Evolutionary conservation across 192 early-diverging fungal species (phyloP).

Genomic region (Entomortierella parvispora): DNA sequence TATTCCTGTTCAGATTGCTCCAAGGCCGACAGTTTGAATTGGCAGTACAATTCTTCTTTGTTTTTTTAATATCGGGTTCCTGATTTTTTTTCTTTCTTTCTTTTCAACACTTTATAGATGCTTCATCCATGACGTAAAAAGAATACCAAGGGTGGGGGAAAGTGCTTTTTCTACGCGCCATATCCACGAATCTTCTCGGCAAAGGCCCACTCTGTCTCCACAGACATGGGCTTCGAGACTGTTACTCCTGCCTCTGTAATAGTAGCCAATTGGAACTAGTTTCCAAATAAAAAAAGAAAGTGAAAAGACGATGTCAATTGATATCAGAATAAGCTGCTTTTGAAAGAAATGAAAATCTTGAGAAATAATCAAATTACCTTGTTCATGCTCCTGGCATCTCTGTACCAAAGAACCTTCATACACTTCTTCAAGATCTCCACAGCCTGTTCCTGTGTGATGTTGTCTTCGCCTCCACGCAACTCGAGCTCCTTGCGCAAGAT

Average conservation of each 20-base stretch:
- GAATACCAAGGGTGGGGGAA: too few species aligned
- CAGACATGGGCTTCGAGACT: slow-evolving; percentile 87
- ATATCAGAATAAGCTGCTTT: neutral
- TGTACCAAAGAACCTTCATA: slow-evolving; percentile 94
- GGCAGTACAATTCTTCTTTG: too few species aligned
- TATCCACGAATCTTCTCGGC: slow-evolving; percentile 83
- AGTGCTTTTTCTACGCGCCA: slow-evolving; percentile 63
- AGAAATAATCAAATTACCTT: slow-evolving; percentile 63
- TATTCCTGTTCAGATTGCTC: too few species aligned
- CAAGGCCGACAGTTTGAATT: too few species aligned
- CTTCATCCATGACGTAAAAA: too few species aligned
- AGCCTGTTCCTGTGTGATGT: slow-evolving; percentile 91
- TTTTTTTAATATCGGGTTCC: too few species aligned
- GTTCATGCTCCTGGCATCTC: slow-evolving; percentile 93
- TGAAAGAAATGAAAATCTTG: neutral
- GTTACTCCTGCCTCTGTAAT: slow-evolving; percentile 84
- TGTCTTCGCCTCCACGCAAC: slow-evolving; percentile 75
- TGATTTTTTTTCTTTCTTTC: too few species aligned
- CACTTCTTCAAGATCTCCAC: slow-evolving; percentile 83
- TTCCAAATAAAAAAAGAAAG: slow-evolving; percentile 13
- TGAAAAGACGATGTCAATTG: neutral
- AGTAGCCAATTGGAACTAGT: slow-evolving; percentile 90
- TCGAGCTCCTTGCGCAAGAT: slow-evolving; percentile 93
- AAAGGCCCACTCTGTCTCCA: slow-evolving; percentile 92
- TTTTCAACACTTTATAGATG: too few species aligned